Base-by-base conservation (phyloP, 352 stramenopile species). In the Phytophthora kernoviae region DNA sequence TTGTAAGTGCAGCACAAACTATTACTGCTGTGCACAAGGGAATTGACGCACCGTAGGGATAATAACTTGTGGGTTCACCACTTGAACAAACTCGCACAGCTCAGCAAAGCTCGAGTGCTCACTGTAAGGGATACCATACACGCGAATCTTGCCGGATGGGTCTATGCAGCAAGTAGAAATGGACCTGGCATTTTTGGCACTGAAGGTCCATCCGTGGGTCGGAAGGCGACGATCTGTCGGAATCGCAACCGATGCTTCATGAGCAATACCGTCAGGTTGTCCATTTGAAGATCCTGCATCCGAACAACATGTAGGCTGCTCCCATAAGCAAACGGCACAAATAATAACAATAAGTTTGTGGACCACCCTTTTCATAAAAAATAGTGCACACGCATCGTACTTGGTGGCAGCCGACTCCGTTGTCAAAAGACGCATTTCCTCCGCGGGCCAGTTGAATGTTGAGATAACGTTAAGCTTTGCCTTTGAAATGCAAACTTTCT, bases 71-170 rank as follows among this genome's bases (percentile, higher is more conserved):
- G 93, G 94, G 27, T 96, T 93, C 26, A 90, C 66, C 6, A 93
- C 74, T 70, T 87, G 88, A 18, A 92, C 67, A 62, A 98, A 98
- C 37, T 98, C 89, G 30, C 93, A 87, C 8, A 99, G 79, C 68
- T 99, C 96, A 5, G 84, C 83, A 68, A 98, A 99, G 62, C 86
- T 98, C 21, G 90, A 98, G 71, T 99, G 96, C 58, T 99, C 96
- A 58, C 88, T 98, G 78, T 99, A 99, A 3, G 96, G 96, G 34
- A 99, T 89, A 46, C 90, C 92, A 66, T 98, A 97, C 44, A 99
- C 87, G 27, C 70, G 82, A 42, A 97, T 81, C 32, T 84, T 88
- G n/a, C 87, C 90, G 37, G 75, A 90, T 18, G 75, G 75, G 50
- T 97, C 85, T 21, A 62, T 90, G 42, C 75, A 96, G 70, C 67